phyloP scores from a whole-genome alignment of 371 early-diverging fungal genomes.

The Mortierella sp. region DNA sequence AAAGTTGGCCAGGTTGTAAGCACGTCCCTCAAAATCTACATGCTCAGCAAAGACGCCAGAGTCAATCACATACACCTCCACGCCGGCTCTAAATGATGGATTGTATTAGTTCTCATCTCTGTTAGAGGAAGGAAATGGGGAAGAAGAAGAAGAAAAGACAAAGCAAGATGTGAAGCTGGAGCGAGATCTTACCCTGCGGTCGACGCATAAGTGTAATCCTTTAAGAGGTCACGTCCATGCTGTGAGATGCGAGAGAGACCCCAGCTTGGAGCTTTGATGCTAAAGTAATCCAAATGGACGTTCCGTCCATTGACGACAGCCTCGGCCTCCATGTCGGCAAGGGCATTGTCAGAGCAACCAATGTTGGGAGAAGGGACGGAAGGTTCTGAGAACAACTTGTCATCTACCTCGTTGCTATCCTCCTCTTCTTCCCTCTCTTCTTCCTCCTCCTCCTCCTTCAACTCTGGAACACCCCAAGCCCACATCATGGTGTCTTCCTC shows the following conservation, averaged over 20 bases:
- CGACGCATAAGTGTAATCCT: conserved; percentile 35
- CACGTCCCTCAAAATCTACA: conserved; percentile 64
- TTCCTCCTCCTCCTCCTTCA: not conserved
- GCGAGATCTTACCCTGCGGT: conserved; percentile 31
- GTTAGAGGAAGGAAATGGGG: not conserved
- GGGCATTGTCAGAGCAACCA: too few relatives aligned
- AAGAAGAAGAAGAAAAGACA: not conserved
- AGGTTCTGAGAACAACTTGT: not conserved
- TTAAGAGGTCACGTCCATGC: conserved; percentile 3
- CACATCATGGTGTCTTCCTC: conserved; percentile 51
- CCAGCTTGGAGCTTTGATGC: conserved; percentile 43
- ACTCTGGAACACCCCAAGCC: conserved; percentile 35
- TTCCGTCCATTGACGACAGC: conserved; percentile 9
- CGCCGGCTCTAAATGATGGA: conserved; percentile 36
- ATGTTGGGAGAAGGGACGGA: too few relatives aligned
- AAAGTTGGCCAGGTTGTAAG: conserved; percentile 39
- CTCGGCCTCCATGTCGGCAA: conserved; percentile 1
- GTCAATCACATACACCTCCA: conserved; percentile 70
- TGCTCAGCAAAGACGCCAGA: conserved; percentile 66
- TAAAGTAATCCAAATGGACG: conserved; percentile 18
- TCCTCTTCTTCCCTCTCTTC: not conserved
- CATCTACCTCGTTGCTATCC: not conserved
- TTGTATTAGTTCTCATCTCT: not conserved
- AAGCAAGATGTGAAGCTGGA: not conserved
- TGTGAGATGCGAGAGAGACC: conserved; percentile 37